A percentile compares a stretch with the other conserved stretches of the same genome.
Evolutionary conservation across 2,329 filamentous ascomycete species (phyloP).

Genomic region (Aspergillus tanneri): DNA sequence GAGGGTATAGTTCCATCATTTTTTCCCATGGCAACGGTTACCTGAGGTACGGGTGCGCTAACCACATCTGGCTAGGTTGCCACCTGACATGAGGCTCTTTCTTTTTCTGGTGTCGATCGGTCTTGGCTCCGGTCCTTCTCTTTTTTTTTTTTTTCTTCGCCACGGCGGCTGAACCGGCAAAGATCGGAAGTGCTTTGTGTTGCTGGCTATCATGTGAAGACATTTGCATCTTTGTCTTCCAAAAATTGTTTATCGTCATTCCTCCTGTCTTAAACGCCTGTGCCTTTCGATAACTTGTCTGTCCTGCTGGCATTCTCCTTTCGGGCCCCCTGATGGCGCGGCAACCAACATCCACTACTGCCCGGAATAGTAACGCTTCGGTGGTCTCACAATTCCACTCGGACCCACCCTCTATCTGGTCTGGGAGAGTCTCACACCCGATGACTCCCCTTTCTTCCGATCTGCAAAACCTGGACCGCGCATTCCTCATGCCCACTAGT

Average conservation of each 20-base stretch:
- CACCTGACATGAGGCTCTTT: slow-evolving; percentile 45
- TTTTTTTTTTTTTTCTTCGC: neutral
- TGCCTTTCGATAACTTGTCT: neutral
- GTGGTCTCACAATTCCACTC: slow-evolving; percentile 29
- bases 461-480: slow-evolving; percentile 57
- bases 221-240: neutral
- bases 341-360: slow-evolving; percentile 26
- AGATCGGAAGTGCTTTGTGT: neutral
- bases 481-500: slow-evolving; percentile 88
- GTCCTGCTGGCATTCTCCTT: neutral
- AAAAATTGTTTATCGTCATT: neutral
- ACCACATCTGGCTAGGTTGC: slow-evolving; percentile 44
- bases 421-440: slow-evolving; percentile 28
- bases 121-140: slow-evolving; percentile 19
- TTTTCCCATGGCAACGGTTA: slow-evolving; percentile 45
- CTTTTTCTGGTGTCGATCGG: slow-evolving; percentile 50
- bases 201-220: neutral
- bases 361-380: slow-evolving; percentile 20
- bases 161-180: neutral
- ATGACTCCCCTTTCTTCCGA: slow-evolving; percentile 42
- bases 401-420: slow-evolving; percentile 34
- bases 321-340: slow-evolving; percentile 29
- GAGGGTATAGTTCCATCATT: slow-evolving; percentile 28
- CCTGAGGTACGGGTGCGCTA: slow-evolving; percentile 35
- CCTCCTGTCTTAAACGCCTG: neutral